phyloP scores from a whole-genome alignment of 768 basidiomycete species.

The Termitomyces heimii region DNA sequence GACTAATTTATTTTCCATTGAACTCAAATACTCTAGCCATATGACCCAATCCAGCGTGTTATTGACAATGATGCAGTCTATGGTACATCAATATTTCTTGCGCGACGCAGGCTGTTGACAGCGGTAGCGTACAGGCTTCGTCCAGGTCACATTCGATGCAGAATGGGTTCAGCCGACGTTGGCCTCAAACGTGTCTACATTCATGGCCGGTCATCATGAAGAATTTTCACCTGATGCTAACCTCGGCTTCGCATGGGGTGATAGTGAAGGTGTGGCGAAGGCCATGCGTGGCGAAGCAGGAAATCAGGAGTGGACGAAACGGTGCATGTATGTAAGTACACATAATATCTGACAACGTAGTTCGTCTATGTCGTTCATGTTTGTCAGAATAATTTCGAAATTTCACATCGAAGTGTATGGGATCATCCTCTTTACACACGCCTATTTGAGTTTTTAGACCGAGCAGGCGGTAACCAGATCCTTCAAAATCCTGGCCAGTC shows the following conservation, averaged over 20 bases:
- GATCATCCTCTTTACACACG: slow-evolving; percentile 18
- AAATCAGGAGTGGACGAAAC: slow-evolving; percentile 20
- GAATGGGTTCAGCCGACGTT: slow-evolving; percentile 22
- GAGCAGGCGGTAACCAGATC: slow-evolving; percentile 15
- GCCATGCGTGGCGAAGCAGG: slow-evolving; percentile 20
- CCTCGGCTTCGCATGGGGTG: slow-evolving; percentile 20
- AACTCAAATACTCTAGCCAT: slow-evolving; percentile 14
- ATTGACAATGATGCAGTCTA: slow-evolving; percentile 19
- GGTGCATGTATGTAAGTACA: slow-evolving; percentile 25
- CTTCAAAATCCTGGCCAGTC: neutral
- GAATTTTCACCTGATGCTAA: slow-evolving; percentile 18
- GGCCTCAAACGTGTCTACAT: slow-evolving; percentile 22
- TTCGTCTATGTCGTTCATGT: neutral
- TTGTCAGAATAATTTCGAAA: slow-evolving; percentile 24
- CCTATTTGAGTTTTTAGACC: slow-evolving; percentile 20
- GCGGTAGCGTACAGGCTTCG: slow-evolving; percentile 15
- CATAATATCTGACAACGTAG: neutral
- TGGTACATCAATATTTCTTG: slow-evolving; percentile 9
- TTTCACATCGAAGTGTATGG: slow-evolving; percentile 24
- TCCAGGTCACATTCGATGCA: slow-evolving; percentile 20
- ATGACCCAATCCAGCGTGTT: slow-evolving; percentile 21
- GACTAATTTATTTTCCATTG: neutral
- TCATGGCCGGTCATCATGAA: slow-evolving; percentile 8
- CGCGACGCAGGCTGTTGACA: neutral
- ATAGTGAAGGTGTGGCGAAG: slow-evolving; percentile 14